Base-by-base conservation (phyloP, 2,329 filamentous ascomycete species). In the Apiospora saccharicola region DNA sequence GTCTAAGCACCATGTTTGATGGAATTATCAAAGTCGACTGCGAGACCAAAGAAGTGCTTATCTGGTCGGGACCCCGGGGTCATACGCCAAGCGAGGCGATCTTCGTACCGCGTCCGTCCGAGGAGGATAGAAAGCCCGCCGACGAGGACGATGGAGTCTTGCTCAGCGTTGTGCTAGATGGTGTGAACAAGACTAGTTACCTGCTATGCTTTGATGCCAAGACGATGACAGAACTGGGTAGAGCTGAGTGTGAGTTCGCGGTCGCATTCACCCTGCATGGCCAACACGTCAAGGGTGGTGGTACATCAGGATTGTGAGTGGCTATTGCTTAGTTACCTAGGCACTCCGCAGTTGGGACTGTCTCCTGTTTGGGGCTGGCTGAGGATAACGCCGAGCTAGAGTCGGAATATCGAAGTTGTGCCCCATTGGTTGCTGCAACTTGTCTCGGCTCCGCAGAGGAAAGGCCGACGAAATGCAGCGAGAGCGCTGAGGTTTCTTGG, bases 191-290 rank as follows among this genome's bases (percentile, higher is more conserved):
- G 74, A 88, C 75, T 73, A 93, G 91, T 75, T 94, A 93, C 79
- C 81, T 94, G 69, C 76, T 94, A 53, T 91, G 90, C 72, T 79
- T 94, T 44, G 86, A 92, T 77, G 91, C 91, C 5, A 86, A 78
- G 78, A 89, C 87, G 5, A 86, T 94, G 87, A 81, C 80, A 73
- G 92, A 94, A 83, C 51, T 90, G 67, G 92, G 91, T 0, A 85
- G 90, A 61, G 92, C 92, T 4, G 89, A 91, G 75, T 86, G 90
- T 30, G 85, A 86, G 1, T 90, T 90, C 75, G 85, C 88, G 0
- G 86, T 94, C 72, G 87, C 84, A 0, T 83, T 93, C 73, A 91
- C 91, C 0, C 92, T 94, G 74, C 92, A 94, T 79, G 92, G 92
- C 0, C 77, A 85, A 19, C 89, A 91, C 68, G 30, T 70, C 53